A percentile compares a stretch with the other conserved stretches of the same genome.
Evolutionary conservation across 768 basidiomycete genomes (phyloP).

Genomic region (Phanerodontia chrysosporium): DNA sequence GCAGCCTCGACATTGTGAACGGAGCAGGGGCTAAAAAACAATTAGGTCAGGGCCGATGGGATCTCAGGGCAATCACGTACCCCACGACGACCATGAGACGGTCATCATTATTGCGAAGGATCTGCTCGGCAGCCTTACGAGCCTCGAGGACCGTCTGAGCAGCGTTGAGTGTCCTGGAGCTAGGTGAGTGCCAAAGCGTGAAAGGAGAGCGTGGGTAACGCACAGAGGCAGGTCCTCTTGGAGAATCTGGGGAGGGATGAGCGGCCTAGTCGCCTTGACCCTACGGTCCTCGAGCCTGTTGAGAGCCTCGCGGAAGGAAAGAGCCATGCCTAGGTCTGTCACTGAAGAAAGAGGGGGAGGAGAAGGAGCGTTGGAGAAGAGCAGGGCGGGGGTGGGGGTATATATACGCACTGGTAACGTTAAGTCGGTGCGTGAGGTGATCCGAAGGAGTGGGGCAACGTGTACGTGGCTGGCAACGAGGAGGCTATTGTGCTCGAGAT

Average conservation of each 20-base stretch:
- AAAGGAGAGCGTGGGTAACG: slow-evolving; percentile 19
- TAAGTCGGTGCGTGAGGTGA: slow-evolving; percentile 5
- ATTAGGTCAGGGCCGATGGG: neutral
- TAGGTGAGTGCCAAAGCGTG: neutral
- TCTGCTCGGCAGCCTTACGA: slow-evolving; percentile 69
- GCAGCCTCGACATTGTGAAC: slow-evolving; percentile 88
- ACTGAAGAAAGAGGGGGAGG: slow-evolving; percentile 27
- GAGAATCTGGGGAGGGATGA: slow-evolving; percentile 93
- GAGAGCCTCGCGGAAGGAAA: slow-evolving; percentile 77
- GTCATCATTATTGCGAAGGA: slow-evolving; percentile 86
- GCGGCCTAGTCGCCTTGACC: slow-evolving; percentile 80
- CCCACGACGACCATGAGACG: slow-evolving; percentile 89
- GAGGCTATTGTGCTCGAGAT: neutral
- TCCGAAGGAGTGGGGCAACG: slow-evolving; percentile 7
- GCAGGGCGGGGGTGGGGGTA: slow-evolving; percentile 1
- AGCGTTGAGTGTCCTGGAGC: slow-evolving; percentile 60
- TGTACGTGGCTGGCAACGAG: neutral
- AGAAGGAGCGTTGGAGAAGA: neutral
- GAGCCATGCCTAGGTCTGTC: slow-evolving; percentile 55
- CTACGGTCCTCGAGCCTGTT: slow-evolving; percentile 81
- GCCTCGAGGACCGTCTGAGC: slow-evolving; percentile 91
- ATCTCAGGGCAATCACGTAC: slow-evolving; percentile 36
- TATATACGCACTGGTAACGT: slow-evolving; percentile 11
- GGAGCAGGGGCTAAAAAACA: slow-evolving; percentile 72
- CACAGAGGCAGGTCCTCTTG: slow-evolving; percentile 91